Evolutionary conservation across 768 basidiomycete species (phyloP).

Genomic region (Rhodotorula taiwanensis): DNA sequence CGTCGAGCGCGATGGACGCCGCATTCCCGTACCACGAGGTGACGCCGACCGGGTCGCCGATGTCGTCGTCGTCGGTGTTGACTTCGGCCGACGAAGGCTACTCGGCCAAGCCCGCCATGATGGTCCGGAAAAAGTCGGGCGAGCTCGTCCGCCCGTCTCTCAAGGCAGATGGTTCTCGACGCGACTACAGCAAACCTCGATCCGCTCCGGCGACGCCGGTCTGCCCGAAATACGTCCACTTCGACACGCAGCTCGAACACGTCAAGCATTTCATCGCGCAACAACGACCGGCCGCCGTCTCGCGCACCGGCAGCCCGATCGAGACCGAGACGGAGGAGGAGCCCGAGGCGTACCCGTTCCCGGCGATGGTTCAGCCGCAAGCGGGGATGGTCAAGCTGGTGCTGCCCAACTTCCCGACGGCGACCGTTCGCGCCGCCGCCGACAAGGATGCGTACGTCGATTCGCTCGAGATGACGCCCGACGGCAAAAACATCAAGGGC

Average conservation of each 20-base stretch:
- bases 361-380: constrained; percentile 38
- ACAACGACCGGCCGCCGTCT: constrained; percentile 90
- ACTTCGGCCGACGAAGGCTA: constrained; percentile 13
- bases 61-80: constrained; percentile 13
- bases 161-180: constrained; percentile 55
- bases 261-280: constrained; percentile 91
- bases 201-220: constrained; percentile 76
- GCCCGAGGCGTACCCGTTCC: constrained; percentile 46
- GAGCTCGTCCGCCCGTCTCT: constrained; percentile 86
- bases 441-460: constrained; percentile 46
- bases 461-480: constrained; percentile 47
- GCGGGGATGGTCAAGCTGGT: constrained; percentile 52
- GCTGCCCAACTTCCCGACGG: constrained; percentile 60
- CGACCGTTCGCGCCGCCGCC: constrained; percentile 1
- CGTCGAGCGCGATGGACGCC: background rate
- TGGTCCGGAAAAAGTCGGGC: constrained; percentile 86
- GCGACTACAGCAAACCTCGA: constrained; percentile 46
- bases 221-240: constrained; percentile 77
- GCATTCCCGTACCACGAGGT: constrained; percentile 13
- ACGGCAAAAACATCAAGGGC: constrained; percentile 58
- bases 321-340: constrained; percentile 54
- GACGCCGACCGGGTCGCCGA: background rate
- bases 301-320: constrained; percentile 72
- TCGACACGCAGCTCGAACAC: constrained; percentile 82
- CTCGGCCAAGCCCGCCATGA: constrained; percentile 43